Base-by-base conservation (phyloP, 257 asterid genomes). In the Solanum infundibuliforme region DNA sequence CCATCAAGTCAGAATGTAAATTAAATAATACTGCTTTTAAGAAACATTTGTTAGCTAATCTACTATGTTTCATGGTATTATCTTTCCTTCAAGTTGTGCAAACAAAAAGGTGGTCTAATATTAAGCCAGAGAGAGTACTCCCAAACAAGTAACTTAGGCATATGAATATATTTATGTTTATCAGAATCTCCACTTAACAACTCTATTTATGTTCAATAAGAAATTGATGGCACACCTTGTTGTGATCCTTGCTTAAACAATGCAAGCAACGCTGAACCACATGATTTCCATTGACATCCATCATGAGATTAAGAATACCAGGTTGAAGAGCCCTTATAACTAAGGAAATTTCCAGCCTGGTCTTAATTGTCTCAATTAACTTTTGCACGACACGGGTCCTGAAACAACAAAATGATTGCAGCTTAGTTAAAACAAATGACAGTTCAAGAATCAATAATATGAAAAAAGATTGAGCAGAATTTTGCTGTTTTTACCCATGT, bases 301-400 rank as follows among this genome's bases (percentile, higher is more conserved):
- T 89, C 38, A 90, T 87, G 76, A 92, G 93, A 66, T 89, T 88
- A 83, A 92, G 88, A 75, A 92, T 86, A 31, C 90, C 91, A 38
- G 94, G 90, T 86, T 90, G 87, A 39, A 92, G 92, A 43, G 94
- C 91, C 60, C 72, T 41, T 71, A 88, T 83, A 85, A 90, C 86
- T 43, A 92, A 83, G 5, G 90, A 87, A 74, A 89, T 89, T 84
- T 92, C 92, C 90, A 87, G 87, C 87, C 86, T 88, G 74, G 89
- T 89, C 65, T 87, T 92, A 52, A 89, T 71, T 41, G 88, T 60
- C 86, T 90, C 90, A 16, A 92, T 87, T 87, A 92, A 76, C 90
- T 89, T 90, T 88, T 92, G 93, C 88, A 90, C 92, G 5, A 88
- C 94, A 3, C 93, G 91, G 10, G 94, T 92, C 68, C 94, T 92